Evolutionary conservation across 352 stramenopile genomes (phyloP).

Genomic region (Plasmopara muralis): DNA sequence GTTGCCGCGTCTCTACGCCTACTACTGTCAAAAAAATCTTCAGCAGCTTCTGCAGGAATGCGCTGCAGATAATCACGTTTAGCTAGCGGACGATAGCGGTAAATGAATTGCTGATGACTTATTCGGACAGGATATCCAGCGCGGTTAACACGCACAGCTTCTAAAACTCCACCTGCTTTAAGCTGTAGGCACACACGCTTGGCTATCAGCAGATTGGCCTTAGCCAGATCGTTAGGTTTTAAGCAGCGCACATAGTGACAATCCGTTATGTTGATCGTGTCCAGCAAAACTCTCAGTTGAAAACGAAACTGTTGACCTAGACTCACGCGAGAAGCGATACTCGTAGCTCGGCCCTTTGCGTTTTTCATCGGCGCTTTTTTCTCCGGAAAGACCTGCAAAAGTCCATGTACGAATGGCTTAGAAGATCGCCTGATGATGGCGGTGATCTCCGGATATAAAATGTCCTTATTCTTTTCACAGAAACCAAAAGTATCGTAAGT

Average conservation of each 20-base stretch:
- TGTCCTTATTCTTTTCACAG: slow-evolving; percentile 95
- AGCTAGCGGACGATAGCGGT: slow-evolving; percentile 80
- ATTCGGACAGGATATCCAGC: slow-evolving; percentile 97
- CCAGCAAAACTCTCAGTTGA: slow-evolving; percentile 89
- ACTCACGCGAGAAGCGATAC: slow-evolving; percentile 43
- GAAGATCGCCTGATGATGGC: slow-evolving; percentile 64
- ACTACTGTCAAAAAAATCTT: slow-evolving; percentile 43
- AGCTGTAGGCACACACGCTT: slow-evolving; percentile 95
- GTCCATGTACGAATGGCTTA: slow-evolving; percentile 58
- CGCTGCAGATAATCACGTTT: slow-evolving; percentile 56
- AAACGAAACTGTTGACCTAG: slow-evolving; percentile 87
- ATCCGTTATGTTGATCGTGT: slow-evolving; percentile 90
- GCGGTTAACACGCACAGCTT: slow-evolving; percentile 96
- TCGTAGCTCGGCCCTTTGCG: slow-evolving; percentile 27
- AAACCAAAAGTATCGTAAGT: slow-evolving; percentile 91
- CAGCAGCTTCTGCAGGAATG: slow-evolving; percentile 46
- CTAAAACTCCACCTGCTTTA: slow-evolving; percentile 97
- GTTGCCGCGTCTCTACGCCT: slow-evolving; percentile 48
- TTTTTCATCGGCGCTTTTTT: slow-evolving; percentile 24
- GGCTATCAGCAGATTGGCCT: slow-evolving; percentile 69
- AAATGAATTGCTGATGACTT: slow-evolving; percentile 88
- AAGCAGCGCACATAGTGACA: slow-evolving; percentile 98
- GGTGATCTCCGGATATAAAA: slow-evolving; percentile 81
- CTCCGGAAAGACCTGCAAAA: slow-evolving; percentile 35
- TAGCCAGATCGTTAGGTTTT: slow-evolving; percentile 97